Base-by-base conservation (phyloP, 805 yeast species). In the Candida parachauliodes region DNA sequence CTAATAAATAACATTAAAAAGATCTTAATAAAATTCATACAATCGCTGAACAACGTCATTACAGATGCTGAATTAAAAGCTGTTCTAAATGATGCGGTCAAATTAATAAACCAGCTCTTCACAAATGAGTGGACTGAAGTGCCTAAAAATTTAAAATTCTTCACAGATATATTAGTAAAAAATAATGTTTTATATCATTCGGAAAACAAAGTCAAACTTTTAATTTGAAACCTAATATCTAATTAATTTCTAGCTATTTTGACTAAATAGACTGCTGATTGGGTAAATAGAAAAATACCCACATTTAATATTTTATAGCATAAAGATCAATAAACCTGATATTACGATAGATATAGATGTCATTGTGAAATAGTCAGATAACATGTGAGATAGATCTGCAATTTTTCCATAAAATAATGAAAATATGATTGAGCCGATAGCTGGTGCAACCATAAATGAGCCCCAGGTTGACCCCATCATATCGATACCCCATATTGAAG, bases 381-480 rank as follows among this genome's bases (percentile, higher is more conserved):
- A 49, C 40, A 65, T 58, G 28, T 42, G 46, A 3, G 32, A 30
- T 27, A 37, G 19, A 46, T 86, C 93, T 47, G 74, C 80, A 14
- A 77, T 58, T 17, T 60, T 50, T 1, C 95, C 96, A 55, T 82
- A 88, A 9, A 80, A 46, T 35, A 84, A 50, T 5, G 95, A 89
- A 49, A 74, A 84, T 2, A 76, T 43, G 4, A 83, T 66, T 1
- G 91, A 70, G 1, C 96, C 95, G 2, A 86, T 45, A 0, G 96
- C 96, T 2, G 96, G 95, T 0, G 94, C 93, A 24, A 85, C 71
- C 74, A 88, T 82, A 55, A 88, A 85, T 18, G 83, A 67, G 2
- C 97, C 97, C 87, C 96, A 91, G 2, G 91, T 84, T 2, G 95
- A 84, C 0, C 97, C 98, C 59, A 91, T 78, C 23, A 85, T 74